Conservation (phyloP, 208 protist species). For the Leishmania aethiopica region DNA sequence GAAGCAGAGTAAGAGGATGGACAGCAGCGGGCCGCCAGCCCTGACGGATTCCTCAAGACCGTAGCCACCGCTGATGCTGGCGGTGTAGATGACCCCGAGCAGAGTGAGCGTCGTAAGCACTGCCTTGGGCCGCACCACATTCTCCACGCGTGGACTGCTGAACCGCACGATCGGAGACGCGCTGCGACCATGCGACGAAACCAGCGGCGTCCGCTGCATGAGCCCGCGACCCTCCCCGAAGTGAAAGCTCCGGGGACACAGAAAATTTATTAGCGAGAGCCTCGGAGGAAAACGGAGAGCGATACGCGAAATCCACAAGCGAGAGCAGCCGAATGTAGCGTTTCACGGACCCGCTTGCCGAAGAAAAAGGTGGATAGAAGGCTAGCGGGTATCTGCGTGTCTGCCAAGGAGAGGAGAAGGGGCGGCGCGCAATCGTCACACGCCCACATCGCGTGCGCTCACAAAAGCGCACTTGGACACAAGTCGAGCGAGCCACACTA, state of each 20-base stretch:
- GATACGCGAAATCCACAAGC: background rate
- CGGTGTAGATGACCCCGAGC: conserved; percentile 91
- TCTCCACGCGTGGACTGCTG: conserved; percentile 43
- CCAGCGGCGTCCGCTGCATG: conserved; percentile 13
- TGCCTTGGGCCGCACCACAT: conserved; percentile 60
- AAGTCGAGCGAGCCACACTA: background rate
- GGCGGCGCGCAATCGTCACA: background rate
- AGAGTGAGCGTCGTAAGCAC: conserved; percentile 83
- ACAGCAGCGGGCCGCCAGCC: conserved; percentile 85
- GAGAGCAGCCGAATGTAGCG: background rate
- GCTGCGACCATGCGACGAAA: conserved; percentile 35
- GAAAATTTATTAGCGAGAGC: background rate
- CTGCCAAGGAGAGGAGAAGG: background rate
- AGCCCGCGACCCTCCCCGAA: background rate
- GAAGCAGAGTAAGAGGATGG: conserved; percentile 81
- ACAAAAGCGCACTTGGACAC: background rate
- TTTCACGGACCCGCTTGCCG: background rate
- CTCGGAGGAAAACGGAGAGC: background rate
- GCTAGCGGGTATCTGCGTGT: background rate
- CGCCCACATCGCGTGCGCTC: too few relatives aligned
- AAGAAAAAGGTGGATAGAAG: background rate
- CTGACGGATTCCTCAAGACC: conserved; percentile 88
- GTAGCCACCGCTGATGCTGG: conserved; percentile 89
- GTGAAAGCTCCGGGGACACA: background rate
- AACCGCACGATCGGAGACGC: conserved; percentile 76